phyloP scores from a whole-genome alignment of 345 rosid genomes.

The Cardamine occulta region DNA sequence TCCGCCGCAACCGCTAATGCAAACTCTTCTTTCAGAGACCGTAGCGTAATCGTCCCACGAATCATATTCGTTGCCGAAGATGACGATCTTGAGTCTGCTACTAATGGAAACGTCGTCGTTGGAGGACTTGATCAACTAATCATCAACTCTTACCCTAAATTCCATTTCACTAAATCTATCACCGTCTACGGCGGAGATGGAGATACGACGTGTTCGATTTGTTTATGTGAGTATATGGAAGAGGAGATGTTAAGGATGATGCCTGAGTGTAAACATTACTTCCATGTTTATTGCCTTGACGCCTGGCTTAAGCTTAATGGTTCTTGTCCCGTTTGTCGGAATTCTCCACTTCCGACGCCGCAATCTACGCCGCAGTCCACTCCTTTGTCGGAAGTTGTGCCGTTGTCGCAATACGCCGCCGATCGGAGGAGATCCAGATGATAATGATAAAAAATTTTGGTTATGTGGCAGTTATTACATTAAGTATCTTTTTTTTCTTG shows the following conservation, averaged over 20 bases:
- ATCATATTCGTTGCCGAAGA: conserved; percentile 90
- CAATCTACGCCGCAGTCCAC: conserved; percentile 81
- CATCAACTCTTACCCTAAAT: conserved; percentile 88
- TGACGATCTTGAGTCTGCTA: conserved; percentile 50
- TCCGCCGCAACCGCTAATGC: conserved; percentile 17
- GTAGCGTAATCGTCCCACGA: conserved; percentile 75
- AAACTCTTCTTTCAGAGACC: conserved; percentile 43
- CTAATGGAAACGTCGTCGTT: conserved; percentile 48
- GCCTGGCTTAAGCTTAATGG: conserved; percentile 97
- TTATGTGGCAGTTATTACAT: conserved; percentile 4
- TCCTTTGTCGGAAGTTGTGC: conserved; percentile 93
- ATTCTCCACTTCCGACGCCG: conserved; percentile 80
- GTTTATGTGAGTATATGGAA: conserved; percentile 87
- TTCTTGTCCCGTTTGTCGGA: conserved; percentile 96
- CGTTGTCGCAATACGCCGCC: conserved; percentile 85
- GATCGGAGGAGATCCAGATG: conserved; percentile 74
- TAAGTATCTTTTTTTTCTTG: not conserved
- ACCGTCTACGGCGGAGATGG: not conserved
- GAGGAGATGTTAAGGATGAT: conserved; percentile 93
- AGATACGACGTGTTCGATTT: conserved; percentile 76
- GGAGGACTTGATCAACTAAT: conserved; percentile 74
- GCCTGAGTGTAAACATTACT: conserved; percentile 94
- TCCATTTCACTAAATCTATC: conserved; percentile 56
- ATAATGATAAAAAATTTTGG: conserved; percentile 35
- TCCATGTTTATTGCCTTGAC: conserved; percentile 81